These are phyloP conservation scores for Beta vulgaris DNA, from an alignment of 148 eudicot species.

Conservation along the genomic window DNA sequence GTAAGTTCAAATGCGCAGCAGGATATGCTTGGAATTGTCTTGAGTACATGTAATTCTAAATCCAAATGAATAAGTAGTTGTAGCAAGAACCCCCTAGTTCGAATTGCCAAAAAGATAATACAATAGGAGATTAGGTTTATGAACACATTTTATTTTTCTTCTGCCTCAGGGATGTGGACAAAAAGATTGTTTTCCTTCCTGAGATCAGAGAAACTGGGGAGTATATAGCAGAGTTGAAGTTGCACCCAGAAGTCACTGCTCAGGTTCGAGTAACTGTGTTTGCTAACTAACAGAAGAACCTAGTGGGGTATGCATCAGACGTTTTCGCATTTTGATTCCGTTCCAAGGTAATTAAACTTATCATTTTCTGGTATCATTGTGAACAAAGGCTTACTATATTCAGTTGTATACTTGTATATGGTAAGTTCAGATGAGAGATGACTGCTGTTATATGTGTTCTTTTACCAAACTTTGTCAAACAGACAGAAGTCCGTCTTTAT, in stretches of 20 bases:
- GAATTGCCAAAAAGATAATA: too few relatives aligned
- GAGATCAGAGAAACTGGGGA: conserved; percentile 91
- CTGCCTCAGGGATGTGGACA: conserved; percentile 74
- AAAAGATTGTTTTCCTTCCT: conserved; percentile 69
- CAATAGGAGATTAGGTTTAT: background rate
- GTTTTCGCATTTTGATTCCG: background rate
- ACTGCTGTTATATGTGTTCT: background rate
- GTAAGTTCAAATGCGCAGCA: too few relatives aligned
- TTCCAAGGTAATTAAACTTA: conserved; percentile 12
- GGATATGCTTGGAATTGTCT: too few relatives aligned
- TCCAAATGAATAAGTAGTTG: background rate
- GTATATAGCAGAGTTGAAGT: conserved; percentile 81
- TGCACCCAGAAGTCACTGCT: conserved; percentile 89
- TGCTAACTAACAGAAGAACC: conserved; percentile 50
- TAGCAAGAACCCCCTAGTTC: background rate
- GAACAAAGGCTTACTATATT: background rate
- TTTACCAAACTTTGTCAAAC: background rate
- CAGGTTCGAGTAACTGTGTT: conserved; percentile 64
- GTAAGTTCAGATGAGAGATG: background rate
- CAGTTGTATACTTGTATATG: background rate
- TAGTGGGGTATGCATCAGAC: background rate
- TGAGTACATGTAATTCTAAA: background rate
- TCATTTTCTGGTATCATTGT: background rate
- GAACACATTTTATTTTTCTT: background rate
- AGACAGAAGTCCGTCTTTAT: background rate